phyloP scores from a whole-genome alignment of 306 rosid genomes.

The Sphenostylis stenocarpa region DNA sequence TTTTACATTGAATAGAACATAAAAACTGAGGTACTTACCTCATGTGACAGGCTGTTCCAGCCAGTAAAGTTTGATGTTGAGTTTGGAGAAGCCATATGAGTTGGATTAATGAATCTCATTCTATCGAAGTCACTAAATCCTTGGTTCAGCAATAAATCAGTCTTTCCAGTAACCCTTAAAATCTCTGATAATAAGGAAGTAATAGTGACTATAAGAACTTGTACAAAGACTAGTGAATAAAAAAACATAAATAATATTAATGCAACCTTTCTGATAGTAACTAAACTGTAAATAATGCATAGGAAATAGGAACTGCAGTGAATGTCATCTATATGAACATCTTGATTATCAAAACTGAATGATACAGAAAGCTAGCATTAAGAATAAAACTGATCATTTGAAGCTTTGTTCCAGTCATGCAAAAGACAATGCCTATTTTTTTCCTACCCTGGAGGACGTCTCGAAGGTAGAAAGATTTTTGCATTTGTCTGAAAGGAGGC shows the following conservation, averaged over 20 bases:
- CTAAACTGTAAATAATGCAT: background rate
- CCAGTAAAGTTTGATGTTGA: slow-evolving; percentile 38
- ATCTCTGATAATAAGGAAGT: slow-evolving; percentile 43
- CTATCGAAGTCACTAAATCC: slow-evolving; percentile 46
- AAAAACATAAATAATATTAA: background rate
- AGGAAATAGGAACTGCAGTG: background rate
- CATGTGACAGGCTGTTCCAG: slow-evolving; percentile 53
- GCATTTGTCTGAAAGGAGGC: background rate
- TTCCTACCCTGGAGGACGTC: background rate
- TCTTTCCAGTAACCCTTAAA: slow-evolving; percentile 51
- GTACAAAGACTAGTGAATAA: slow-evolving; percentile 3
- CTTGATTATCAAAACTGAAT: background rate
- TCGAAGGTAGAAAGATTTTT: background rate
- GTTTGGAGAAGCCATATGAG: slow-evolving; percentile 45
- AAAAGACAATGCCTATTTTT: slow-evolving; percentile 9
- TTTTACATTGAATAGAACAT: background rate
- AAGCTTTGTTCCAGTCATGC: background rate
- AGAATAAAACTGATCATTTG: background rate
- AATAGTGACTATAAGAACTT: slow-evolving; percentile 12
- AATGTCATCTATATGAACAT: slow-evolving; percentile 11
- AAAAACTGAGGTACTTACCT: slow-evolving; percentile 36
- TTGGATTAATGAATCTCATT: slow-evolving; percentile 40
- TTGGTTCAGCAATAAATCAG: slow-evolving; percentile 47
- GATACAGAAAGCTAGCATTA: background rate
- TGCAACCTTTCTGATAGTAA: background rate